These are phyloP conservation scores for Hamigera avellanea DNA, from an alignment of 495 filamentous ascomycete genomes.

Conservation along the genomic window DNA sequence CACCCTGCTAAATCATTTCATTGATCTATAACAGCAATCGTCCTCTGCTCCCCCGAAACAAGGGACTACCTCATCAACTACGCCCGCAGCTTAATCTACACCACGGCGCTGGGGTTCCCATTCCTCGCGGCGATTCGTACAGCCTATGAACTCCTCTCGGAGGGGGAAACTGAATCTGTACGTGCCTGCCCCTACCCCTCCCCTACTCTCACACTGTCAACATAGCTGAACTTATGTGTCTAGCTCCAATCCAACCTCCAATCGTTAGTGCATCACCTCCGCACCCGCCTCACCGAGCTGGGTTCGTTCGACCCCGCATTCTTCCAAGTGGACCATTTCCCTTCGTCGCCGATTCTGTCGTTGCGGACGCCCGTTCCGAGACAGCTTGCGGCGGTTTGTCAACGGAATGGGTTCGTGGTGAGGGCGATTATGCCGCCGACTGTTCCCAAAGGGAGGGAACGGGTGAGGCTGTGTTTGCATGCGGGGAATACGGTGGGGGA, in stretches of 20 bases:
- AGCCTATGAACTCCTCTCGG: slow-evolving; percentile 30
- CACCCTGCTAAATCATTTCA: not conserved
- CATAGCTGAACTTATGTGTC: not conserved
- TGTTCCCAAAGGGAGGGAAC: slow-evolving; percentile 33
- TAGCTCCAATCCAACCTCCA: slow-evolving; percentile 30
- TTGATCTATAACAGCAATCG: slow-evolving; percentile 16
- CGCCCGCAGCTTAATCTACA: slow-evolving; percentile 37
- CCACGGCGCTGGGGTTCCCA: slow-evolving; percentile 37
- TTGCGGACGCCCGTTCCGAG: slow-evolving; percentile 27
- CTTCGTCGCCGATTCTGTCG: slow-evolving; percentile 33
- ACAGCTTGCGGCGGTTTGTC: slow-evolving; percentile 21
- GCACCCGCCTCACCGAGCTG: slow-evolving; percentile 17
- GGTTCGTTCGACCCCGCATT: slow-evolving; percentile 15
- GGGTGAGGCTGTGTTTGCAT: slow-evolving; percentile 40
- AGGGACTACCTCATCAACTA: slow-evolving; percentile 35
- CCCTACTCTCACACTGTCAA: not conserved
- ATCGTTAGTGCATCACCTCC: slow-evolving; percentile 25
- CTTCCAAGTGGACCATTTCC: slow-evolving; percentile 27
- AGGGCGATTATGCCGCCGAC: slow-evolving; percentile 39
- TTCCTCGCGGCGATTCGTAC: slow-evolving; percentile 34
- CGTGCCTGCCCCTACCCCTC: not conserved
- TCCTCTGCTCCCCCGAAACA: slow-evolving; percentile 34
- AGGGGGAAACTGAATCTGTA: slow-evolving; percentile 31
- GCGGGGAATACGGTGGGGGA: slow-evolving; percentile 35
- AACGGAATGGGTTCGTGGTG: slow-evolving; percentile 21